A percentile compares a stretch with the other conserved stretches of the same genome.
Conservation (phyloP, 331 rosid genomes). For the Arachis monticola region DNA sequence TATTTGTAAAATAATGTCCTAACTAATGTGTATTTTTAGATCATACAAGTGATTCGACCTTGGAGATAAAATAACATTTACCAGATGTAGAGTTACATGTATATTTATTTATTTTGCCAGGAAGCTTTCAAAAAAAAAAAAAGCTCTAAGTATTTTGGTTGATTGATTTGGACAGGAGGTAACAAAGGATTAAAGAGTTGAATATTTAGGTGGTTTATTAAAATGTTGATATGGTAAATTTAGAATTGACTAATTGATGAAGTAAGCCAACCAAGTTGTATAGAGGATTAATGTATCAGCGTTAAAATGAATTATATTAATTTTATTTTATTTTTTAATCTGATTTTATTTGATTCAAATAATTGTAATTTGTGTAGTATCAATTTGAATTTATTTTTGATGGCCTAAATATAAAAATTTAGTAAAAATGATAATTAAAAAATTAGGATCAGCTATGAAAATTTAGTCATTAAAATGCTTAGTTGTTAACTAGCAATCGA, state of each 20-base stretch:
- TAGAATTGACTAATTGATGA: not conserved
- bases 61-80: conserved; percentile 45
- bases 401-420: no score
- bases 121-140: conserved; percentile 40
- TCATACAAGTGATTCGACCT: conserved; percentile 57
- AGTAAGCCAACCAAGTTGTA: not conserved
- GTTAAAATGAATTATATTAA: no score
- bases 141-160: conserved; percentile 49
- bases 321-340: no score
- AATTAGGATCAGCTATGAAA: no score
- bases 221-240: conserved; percentile 46
- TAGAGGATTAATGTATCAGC: not conserved
- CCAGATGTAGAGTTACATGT: conserved; percentile 44
- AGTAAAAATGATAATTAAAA: no score
- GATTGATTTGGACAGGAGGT: conserved; percentile 38
- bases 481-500: no score
- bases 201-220: conserved; percentile 41
- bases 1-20: not conserved
- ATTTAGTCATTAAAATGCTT: no score
- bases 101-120: conserved; percentile 41
- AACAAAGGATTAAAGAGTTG: conserved; percentile 41
- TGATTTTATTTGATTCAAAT: no score
- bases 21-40: conserved; percentile 42
- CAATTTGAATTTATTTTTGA: no score
- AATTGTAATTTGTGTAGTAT: no score